Evolutionary conservation across 2,329 filamentous ascomycete species (phyloP), one percentile per base, ranked within the genome.

Genomic region (Sporothrix brunneoviolacea): DNA sequence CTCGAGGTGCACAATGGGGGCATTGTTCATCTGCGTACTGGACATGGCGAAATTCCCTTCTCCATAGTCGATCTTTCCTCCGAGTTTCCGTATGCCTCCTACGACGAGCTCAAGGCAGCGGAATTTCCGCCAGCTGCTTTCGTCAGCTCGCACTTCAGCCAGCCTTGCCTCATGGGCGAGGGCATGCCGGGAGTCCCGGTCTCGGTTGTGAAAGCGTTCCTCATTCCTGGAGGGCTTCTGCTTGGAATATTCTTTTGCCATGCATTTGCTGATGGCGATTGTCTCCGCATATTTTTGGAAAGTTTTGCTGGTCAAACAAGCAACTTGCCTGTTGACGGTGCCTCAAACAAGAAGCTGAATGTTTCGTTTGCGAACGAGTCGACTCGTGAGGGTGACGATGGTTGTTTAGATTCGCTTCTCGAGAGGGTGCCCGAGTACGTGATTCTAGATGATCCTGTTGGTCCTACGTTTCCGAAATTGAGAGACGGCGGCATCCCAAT

Each of bases 241-340:
- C 61, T 74, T 19, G 65, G 61, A 6, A 54, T 69, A n/a, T 70
- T 64, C 51, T 59, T 73, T 40, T 68, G 72, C 52, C 71, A 73
- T 50, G 60, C 69, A 7, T 58, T 72, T 21, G 67, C 66, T 15
- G 71, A 74, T 45, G 71, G 70, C 10, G 63, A 66, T 27, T 69
- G 67, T 18, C 59, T 72, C 18, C 55, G 58, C 18, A 61, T 65
- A 6, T 71, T 74, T 44, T 55, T 73, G 4, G 61, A 69, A 28
- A 62, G 61, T 12, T 65, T 74, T 39, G 64, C 68, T 4, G 62
- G 61, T 3, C 61, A 64, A 53, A 70, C 66, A 7, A 53, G 63
- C 21, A 52, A 61, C 50, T 37, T 57, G 27, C 5, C 21, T 12
- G 18, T 54, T 48, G 30, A 51, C 55, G 46, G 62, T 1, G 61